A percentile compares a stretch with the other conserved stretches of the same genome.
Evolutionary conservation across 768 basidiomycete genomes (phyloP).

Genomic region (Pilatotrama ljubarskyi): DNA sequence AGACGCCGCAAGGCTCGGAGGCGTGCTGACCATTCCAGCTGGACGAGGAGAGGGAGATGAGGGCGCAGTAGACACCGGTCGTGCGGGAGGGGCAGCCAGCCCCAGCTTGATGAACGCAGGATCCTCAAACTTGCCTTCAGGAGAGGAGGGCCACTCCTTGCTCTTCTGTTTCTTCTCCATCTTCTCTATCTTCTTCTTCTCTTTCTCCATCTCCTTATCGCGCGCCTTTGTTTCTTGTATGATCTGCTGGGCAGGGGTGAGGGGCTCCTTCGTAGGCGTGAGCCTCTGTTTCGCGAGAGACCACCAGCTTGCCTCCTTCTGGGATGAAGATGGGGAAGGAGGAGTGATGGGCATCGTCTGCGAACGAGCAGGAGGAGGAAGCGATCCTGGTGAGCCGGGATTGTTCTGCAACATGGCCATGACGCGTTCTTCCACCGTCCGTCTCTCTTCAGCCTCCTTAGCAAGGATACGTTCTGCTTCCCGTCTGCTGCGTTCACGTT

Average conservation of each 20-base stretch:
- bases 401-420: constrained; percentile 70
- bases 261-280: constrained; percentile 73
- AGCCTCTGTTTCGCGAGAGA: constrained; percentile 69
- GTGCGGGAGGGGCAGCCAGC: constrained; percentile 46
- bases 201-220: constrained; percentile 55
- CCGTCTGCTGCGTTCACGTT: constrained; percentile 71
- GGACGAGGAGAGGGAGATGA: constrained; percentile 66
- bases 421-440: constrained; percentile 66
- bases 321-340: constrained; percentile 62
- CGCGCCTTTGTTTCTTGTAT: constrained; percentile 71
- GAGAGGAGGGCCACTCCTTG: constrained; percentile 54
- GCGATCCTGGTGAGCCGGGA: constrained; percentile 29
- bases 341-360: constrained; percentile 48
- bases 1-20: constrained; percentile 62
- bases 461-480: constrained; percentile 80
- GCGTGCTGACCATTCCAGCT: constrained; percentile 47
- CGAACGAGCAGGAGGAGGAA: constrained; percentile 59
- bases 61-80: constrained; percentile 53
- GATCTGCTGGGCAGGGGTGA: constrained; percentile 86
- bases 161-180: constrained; percentile 26
- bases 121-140: constrained; percentile 55
- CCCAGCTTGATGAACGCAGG: constrained; percentile 57
- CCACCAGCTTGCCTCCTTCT: constrained; percentile 79
- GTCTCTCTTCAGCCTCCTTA: constrained; percentile 66
- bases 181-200: constrained; percentile 37